phyloP scores from a whole-genome alignment of 768 basidiomycete species.

The Mycena polygramma region DNA sequence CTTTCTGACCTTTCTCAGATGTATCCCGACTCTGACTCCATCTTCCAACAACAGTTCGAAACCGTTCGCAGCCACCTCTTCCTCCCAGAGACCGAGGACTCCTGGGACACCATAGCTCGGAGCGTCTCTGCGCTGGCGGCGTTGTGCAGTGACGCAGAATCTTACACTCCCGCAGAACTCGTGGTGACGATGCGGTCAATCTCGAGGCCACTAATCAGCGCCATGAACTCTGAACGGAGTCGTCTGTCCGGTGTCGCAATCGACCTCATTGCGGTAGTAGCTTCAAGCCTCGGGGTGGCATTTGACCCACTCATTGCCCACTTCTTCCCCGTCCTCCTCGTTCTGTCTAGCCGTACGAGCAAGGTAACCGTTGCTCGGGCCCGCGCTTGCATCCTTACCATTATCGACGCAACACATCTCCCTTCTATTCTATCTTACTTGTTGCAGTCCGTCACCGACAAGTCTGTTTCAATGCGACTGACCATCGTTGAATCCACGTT shows the following conservation, averaged over 20 bases:
- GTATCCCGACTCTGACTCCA: slow-evolving; percentile 38
- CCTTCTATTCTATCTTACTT: slow-evolving; percentile 74
- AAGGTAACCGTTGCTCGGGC: slow-evolving; percentile 83
- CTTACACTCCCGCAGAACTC: slow-evolving; percentile 65
- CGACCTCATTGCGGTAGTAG: slow-evolving; percentile 70
- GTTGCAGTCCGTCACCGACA: slow-evolving; percentile 72
- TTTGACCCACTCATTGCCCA: slow-evolving; percentile 79
- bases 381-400: slow-evolving; percentile 65
- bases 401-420: slow-evolving; percentile 78
- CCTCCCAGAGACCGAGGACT: slow-evolving; percentile 80
- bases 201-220: slow-evolving; percentile 65
- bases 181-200: slow-evolving; percentile 63
- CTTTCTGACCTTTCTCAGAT: not conserved
- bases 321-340: slow-evolving; percentile 77
- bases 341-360: slow-evolving; percentile 79
- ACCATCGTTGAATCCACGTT: slow-evolving; percentile 76
- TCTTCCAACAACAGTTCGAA: slow-evolving; percentile 56
- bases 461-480: slow-evolving; percentile 73
- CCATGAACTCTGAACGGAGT: slow-evolving; percentile 81
- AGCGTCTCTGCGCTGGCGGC: slow-evolving; percentile 60
- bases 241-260: slow-evolving; percentile 76
- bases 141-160: slow-evolving; percentile 66
- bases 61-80: slow-evolving; percentile 54
- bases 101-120: slow-evolving; percentile 78
- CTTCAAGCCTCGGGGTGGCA: slow-evolving; percentile 65